These are phyloP conservation scores for Ustilago xerochloae DNA, from an alignment of 1,284 basidiomycete genomes.

Conservation along the genomic window DNA sequence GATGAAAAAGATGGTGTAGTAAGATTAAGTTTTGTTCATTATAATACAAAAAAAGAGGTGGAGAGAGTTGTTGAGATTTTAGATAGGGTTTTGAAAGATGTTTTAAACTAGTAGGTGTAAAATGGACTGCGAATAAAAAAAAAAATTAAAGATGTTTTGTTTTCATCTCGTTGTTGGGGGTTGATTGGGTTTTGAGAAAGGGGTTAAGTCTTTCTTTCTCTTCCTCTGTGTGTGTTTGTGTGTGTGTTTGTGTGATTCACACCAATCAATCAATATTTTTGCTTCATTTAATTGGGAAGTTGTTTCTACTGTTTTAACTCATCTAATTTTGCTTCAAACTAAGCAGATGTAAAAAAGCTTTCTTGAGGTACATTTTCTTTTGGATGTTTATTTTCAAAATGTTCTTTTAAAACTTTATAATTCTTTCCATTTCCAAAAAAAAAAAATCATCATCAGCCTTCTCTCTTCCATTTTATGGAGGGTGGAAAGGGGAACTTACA, in stretches of 20 bases:
- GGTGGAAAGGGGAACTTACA: slow-evolving; percentile 9
- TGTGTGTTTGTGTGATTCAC: too few relatives aligned
- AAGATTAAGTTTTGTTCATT: slow-evolving; percentile 81
- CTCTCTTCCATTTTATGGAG: not conserved
- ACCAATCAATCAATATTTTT: too few relatives aligned
- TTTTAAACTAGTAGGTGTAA: not conserved
- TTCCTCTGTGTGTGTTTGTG: too few relatives aligned
- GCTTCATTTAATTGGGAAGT: too few relatives aligned
- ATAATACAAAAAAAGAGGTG: slow-evolving; percentile 80
- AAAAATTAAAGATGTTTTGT: too few relatives aligned
- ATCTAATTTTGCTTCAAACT: not conserved
- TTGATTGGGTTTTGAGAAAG: too few relatives aligned
- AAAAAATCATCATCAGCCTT: not conserved
- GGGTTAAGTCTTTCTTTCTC: too few relatives aligned
- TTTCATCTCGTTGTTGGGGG: too few relatives aligned
- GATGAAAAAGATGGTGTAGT: slow-evolving; percentile 75
- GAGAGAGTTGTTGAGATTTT: slow-evolving; percentile 72
- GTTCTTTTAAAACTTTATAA: slow-evolving; percentile 39
- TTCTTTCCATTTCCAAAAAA: not conserved
- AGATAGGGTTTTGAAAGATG: slow-evolving; percentile 69
- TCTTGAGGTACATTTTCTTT: slow-evolving; percentile 32
- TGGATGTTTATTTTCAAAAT: slow-evolving; percentile 43
- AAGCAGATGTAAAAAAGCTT: slow-evolving; percentile 15
- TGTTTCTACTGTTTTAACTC: too few relatives aligned
- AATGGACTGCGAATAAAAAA: too few relatives aligned